Evolutionary conservation across 768 basidiomycete genomes (phyloP).

Genomic region (Ephemerocybe angulata): DNA sequence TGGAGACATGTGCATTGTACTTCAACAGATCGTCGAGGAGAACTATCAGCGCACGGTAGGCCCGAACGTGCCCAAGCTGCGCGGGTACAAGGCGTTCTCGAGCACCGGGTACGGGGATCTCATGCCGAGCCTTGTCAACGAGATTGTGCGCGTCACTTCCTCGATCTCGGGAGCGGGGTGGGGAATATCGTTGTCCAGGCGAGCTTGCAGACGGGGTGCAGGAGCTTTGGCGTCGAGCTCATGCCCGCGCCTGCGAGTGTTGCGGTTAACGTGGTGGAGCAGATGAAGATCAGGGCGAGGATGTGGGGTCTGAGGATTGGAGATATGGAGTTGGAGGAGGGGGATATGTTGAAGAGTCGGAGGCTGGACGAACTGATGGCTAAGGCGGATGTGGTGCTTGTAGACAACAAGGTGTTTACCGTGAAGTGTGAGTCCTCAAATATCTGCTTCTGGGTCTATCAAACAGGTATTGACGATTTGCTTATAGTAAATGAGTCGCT

Average conservation of each 20-base stretch:
- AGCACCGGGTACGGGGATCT: conserved; percentile 89
- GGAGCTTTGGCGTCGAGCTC: conserved; percentile 74
- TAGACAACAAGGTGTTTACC: conserved; percentile 84
- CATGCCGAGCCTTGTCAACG: conserved; percentile 77
- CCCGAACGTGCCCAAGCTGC: conserved; percentile 77
- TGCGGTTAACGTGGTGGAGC: conserved; percentile 69
- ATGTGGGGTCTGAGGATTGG: conserved; percentile 90
- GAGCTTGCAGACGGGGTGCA: conserved; percentile 75
- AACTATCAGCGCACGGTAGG: conserved; percentile 92
- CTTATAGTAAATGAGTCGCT: conserved; percentile 81
- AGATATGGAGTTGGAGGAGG: conserved; percentile 74
- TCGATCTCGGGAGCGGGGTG: conserved; percentile 85
- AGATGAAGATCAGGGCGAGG: conserved; percentile 70
- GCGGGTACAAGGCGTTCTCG: conserved; percentile 78
- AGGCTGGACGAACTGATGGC: conserved; percentile 67
- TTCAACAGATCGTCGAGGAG: conserved; percentile 87
- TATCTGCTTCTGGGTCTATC: neutral
- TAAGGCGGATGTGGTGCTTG: conserved; percentile 86
- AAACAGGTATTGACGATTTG: conserved; percentile 8
- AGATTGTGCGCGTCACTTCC: conserved; percentile 64
- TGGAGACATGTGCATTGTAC: too few species aligned
- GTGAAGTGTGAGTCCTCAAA: conserved; percentile 56
- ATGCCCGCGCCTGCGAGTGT: conserved; percentile 76
- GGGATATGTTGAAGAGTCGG: conserved; percentile 74
- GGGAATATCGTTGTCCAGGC: conserved; percentile 83